A percentile compares a stretch with the other conserved stretches of the same genome.
Evolutionary conservation across 768 basidiomycete species (phyloP).

Genomic region (Auriscalpium microsporum): DNA sequence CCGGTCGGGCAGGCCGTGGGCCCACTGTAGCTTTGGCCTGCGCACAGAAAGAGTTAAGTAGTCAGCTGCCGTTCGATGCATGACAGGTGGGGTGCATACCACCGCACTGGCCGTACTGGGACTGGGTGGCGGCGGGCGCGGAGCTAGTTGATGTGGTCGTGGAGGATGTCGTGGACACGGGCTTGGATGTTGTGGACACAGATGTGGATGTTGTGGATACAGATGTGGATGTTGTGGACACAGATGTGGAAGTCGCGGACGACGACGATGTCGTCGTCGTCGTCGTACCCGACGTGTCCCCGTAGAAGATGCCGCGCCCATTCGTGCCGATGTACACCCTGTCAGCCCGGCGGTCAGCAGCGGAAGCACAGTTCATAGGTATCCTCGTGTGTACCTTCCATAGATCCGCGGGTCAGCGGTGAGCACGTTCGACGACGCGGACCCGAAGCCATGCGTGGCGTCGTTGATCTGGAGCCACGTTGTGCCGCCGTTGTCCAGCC

Average conservation of each 20-base stretch:
- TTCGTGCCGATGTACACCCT: conserved; percentile 58
- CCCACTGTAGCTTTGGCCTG: conserved; percentile 30
- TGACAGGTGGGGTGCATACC: conserved; percentile 16
- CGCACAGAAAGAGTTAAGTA: conserved; percentile 20
- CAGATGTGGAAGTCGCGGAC: conserved; percentile 8
- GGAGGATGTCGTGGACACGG: conserved; percentile 12
- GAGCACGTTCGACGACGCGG: conserved; percentile 36
- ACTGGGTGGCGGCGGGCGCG: conserved; percentile 4
- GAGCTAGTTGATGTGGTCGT: conserved; percentile 19
- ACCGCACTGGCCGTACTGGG: conserved; percentile 37
- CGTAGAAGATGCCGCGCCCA: conserved; percentile 48
- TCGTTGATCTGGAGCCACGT: conserved; percentile 57
- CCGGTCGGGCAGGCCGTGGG: conserved; percentile 29
- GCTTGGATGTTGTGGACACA: conserved; percentile 11
- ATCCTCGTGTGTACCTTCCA: conserved; percentile 34
- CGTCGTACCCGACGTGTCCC: conserved; percentile 14
- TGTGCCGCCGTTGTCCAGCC: conserved; percentile 46
- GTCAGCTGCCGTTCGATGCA: neutral
- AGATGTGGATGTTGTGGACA: conserved; percentile 13
- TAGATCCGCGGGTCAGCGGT: conserved; percentile 47
- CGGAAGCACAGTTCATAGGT: neutral
- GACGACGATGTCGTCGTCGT: conserved; percentile 16
- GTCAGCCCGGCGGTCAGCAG: neutral
- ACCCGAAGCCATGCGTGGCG: conserved; percentile 48
- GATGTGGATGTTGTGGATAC: conserved; percentile 11